Percentiles rank a stretch among this genome's conserved stretches.
Conservation (phyloP, 2,329 filamentous ascomycete genomes). For the Aureobasidium vineae region DNA sequence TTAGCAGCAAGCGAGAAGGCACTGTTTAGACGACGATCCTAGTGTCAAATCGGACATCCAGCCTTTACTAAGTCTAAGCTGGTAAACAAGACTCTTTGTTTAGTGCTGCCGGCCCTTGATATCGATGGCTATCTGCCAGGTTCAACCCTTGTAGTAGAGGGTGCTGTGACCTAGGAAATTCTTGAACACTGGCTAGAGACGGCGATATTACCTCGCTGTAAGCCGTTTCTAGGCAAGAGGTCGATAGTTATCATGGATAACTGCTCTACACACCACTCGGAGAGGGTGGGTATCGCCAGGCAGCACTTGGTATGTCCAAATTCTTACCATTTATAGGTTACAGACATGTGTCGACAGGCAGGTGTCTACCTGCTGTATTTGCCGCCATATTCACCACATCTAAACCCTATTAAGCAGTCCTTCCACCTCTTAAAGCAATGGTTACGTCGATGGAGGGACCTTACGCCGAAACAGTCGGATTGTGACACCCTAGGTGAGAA, state of each 20-base stretch:
- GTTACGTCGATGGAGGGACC: slow-evolving; percentile 4
- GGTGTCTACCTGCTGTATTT: not conserved
- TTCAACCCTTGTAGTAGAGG: slow-evolving; percentile 16
- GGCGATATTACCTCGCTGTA: slow-evolving; percentile 1
- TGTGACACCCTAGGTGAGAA: not conserved
- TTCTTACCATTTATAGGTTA: not conserved
- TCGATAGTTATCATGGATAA: slow-evolving; percentile 8
- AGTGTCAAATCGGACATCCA: not conserved
- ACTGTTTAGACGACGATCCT: slow-evolving; percentile 1
- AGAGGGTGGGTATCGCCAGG: not conserved
- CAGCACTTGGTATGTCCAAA: not conserved
- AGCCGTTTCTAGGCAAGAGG: not conserved
- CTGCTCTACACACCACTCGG: slow-evolving; percentile 7
- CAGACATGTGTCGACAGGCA: slow-evolving; percentile 1
- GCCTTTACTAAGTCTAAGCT: slow-evolving; percentile 6
- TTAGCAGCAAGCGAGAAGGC: slow-evolving; percentile 16
- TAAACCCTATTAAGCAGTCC: not conserved
- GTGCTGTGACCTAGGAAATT: slow-evolving; percentile 2
- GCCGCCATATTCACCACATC: not conserved
- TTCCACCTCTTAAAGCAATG: slow-evolving; percentile 7
- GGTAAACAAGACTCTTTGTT: not conserved
- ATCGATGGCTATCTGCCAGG: not conserved
- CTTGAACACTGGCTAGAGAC: slow-evolving; percentile 12
- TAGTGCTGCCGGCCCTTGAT: slow-evolving; percentile 16
- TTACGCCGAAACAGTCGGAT: not conserved